Evolutionary conservation across 306 rosid genomes (phyloP).

Genomic region (Lathyrus tuberosus): DNA sequence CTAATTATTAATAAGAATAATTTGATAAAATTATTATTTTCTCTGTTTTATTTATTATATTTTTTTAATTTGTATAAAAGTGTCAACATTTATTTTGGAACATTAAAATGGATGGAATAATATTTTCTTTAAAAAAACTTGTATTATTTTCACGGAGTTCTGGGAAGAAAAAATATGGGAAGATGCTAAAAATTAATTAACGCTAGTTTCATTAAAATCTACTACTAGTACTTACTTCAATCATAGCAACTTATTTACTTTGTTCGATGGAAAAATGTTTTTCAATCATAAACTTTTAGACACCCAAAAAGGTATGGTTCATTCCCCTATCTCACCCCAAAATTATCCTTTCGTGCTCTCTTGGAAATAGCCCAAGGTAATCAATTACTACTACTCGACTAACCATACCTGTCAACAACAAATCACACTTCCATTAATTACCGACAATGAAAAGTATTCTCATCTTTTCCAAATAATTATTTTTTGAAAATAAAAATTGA

Average conservation of each 20-base stretch:
- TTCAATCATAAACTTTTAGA: conserved; percentile 49
- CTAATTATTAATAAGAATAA: too few species aligned
- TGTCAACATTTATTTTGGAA: too few species aligned
- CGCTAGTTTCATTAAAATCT: conserved; percentile 12
- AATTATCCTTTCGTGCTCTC: conserved; percentile 32
- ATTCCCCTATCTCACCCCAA: conserved; percentile 28
- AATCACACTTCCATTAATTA: neutral
- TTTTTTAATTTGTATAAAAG: too few species aligned
- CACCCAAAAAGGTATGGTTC: conserved; percentile 36
- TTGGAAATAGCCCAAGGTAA: conserved; percentile 48
- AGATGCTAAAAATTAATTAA: conserved; percentile 6
- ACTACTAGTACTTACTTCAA: conserved; percentile 14
- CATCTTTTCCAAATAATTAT: too few species aligned
- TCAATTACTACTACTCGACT: conserved; percentile 33
- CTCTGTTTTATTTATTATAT: too few species aligned
- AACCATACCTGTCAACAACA: conserved; percentile 43
- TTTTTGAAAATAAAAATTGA: too few species aligned
- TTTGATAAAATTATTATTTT: too few species aligned
- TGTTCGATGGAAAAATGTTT: neutral
- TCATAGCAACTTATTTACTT: conserved; percentile 19
- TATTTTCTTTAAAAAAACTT: too few species aligned
- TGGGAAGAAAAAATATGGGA: neutral
- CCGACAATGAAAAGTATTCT: too few species aligned
- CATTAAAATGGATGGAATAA: too few species aligned
- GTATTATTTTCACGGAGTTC: neutral